Base-by-base conservation (phyloP, 1,284 basidiomycete genomes). In the Ceratobasidium sp. region DNA sequence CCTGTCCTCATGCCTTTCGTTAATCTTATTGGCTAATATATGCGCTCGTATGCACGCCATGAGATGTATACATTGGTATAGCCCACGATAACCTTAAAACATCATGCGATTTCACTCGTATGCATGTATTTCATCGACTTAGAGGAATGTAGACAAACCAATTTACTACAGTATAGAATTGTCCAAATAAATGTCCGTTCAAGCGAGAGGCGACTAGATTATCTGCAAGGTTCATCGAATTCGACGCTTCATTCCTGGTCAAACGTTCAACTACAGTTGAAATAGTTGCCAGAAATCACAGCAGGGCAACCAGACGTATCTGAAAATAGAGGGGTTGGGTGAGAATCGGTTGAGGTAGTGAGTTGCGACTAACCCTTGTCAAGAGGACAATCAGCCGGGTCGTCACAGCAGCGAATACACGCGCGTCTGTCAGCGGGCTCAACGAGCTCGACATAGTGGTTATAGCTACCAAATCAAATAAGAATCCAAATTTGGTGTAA, bases 351-450 rank as follows among this genome's bases (percentile, higher is more conserved):
- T 20, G 6, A 32, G 34, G 6, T 15, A 0, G 10, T 35, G 13
- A n/a, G n/a, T n/a, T 10, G 3, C 7, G 25, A 17, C 68, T 32
- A 17, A 71, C 70, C 70, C 32, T 64, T 65, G 27, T 71, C 60
- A 45, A 70, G 56, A 29, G 65, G 69, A 49, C 73, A 74, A 43
- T 74, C 73, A 15, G 13, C 38, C 15, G 70, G 52, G 58, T 77
- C 69, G 35, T 72, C 42, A 60, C 76, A 77, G 70, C 76, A 77
- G 22, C 75, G 71, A 42, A 77, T 73, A 70, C 76, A 77, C 15
- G 74, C 75, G 12, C 72, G 62, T 13, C 73, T 72, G 31, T 38
- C 72, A 12, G 34, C 43, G 20, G 76, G 76, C 67, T 77, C 76
- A 52, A 77, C 68, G 25, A 77, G 64, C 69, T 76, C 74, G 43